phyloP scores from a whole-genome alignment of 805 yeast species.

The Candida corydali region DNA sequence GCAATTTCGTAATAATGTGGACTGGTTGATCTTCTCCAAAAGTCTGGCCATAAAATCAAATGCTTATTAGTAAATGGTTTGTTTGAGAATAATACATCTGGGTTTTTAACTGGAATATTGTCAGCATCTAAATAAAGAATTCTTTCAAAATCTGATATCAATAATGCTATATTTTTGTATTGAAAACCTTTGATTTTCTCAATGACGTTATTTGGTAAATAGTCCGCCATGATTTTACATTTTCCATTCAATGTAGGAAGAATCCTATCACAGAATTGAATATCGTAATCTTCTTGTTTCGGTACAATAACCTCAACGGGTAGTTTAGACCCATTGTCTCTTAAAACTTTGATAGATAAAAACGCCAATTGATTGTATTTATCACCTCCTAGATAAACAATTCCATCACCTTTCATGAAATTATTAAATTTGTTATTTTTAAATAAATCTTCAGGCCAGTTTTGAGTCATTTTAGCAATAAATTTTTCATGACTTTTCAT shows the following conservation, averaged over 20 bases:
- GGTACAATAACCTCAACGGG: slow-evolving; percentile 39
- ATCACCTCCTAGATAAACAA: slow-evolving; percentile 37
- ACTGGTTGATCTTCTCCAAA: slow-evolving; percentile 39
- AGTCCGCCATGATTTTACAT: slow-evolving; percentile 48
- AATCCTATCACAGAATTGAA: slow-evolving; percentile 27
- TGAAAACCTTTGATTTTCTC: slow-evolving; percentile 27
- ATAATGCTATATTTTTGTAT: slow-evolving; percentile 32
- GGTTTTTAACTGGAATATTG: slow-evolving; percentile 32
- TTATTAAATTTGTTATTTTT: slow-evolving; percentile 17
- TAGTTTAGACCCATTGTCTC: slow-evolving; percentile 28
- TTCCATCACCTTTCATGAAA: slow-evolving; percentile 36
- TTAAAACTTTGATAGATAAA: slow-evolving; percentile 27
- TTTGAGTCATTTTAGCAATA: slow-evolving; percentile 17
- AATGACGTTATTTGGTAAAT: slow-evolving; percentile 20
- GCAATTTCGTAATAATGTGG: slow-evolving; percentile 34
- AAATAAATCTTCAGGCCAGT: slow-evolving; percentile 19
- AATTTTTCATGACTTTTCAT: slow-evolving; percentile 19
- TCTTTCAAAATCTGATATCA: slow-evolving; percentile 33
- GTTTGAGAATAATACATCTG: slow-evolving; percentile 31
- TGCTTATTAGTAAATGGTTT: slow-evolving; percentile 26
- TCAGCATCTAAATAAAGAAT: slow-evolving; percentile 38
- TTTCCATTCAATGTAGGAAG: slow-evolving; percentile 30
- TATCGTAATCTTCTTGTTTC: slow-evolving; percentile 25
- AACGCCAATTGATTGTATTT: slow-evolving; percentile 32
- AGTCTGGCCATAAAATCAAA: slow-evolving; percentile 38